These are phyloP conservation scores for Kandelia obovata DNA, from an alignment of 345 rosid genomes.

Conservation along the genomic window DNA sequence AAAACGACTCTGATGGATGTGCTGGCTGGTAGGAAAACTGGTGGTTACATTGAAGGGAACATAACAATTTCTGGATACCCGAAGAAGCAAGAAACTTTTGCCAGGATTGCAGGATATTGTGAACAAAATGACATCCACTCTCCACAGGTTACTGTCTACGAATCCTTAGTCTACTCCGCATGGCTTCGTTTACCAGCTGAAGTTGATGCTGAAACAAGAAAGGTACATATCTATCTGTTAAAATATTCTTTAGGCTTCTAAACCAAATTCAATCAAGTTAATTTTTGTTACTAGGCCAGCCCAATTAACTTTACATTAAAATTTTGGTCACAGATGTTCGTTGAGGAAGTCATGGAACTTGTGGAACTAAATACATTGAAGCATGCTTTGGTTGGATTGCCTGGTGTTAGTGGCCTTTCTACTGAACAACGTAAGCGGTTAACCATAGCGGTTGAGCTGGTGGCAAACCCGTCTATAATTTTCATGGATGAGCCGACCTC, in stretches of 20 bases:
- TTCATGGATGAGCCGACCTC: constrained; percentile 99
- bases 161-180: constrained; percentile 71
- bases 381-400: constrained; percentile 68
- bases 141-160: constrained; percentile 72
- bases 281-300: neutral
- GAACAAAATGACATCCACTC: constrained; percentile 82
- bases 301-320: neutral
- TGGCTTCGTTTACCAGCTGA: constrained; percentile 64
- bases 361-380: constrained; percentile 60
- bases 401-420: constrained; percentile 78
- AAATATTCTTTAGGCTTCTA: neutral
- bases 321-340: constrained; percentile 17
- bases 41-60: constrained; percentile 67
- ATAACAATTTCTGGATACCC: constrained; percentile 69
- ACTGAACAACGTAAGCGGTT: constrained; percentile 85
- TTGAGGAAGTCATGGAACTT: constrained; percentile 83
- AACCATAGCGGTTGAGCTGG: constrained; percentile 87
- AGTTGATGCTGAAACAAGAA: constrained; percentile 44
- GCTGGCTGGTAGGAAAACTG: constrained; percentile 80
- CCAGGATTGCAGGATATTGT: constrained; percentile 76
- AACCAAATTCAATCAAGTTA: neutral
- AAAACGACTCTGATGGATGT: constrained; percentile 92
- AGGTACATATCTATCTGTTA: constrained; percentile 28
- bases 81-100: constrained; percentile 78
- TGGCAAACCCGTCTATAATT: constrained; percentile 88